Evolutionary conservation across 768 basidiomycete species (phyloP).

Genomic region (Russula foetens): DNA sequence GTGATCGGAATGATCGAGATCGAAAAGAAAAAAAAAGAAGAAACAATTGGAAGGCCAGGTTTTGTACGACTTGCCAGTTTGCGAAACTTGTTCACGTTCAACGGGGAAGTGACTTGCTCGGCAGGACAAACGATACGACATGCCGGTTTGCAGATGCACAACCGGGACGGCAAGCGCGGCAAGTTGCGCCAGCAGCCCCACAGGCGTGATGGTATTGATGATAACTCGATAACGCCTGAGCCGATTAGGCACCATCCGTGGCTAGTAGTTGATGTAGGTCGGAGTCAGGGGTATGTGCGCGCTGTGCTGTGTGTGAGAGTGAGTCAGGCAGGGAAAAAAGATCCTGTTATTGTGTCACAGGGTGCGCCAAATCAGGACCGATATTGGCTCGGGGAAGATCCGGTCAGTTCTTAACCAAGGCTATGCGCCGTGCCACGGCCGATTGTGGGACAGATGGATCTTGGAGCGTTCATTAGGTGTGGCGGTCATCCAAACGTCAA

Average conservation of each 20-base stretch:
- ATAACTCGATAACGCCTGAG: not conserved
- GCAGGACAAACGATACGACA: not conserved
- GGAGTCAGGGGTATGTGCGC: not conserved
- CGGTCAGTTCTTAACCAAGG: not conserved
- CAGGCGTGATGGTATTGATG: not conserved
- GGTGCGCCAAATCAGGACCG: not conserved
- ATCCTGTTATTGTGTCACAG: not conserved
- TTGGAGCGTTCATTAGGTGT: not conserved
- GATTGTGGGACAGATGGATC: too few relatives aligned
- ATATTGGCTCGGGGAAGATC: constrained; percentile 4
- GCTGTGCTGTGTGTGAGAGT: too few relatives aligned
- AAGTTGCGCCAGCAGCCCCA: not conserved
- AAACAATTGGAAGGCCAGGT: not conserved
- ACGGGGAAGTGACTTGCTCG: not conserved
- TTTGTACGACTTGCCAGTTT: not conserved
- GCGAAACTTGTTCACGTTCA: too few relatives aligned
- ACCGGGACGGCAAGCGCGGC: not conserved
- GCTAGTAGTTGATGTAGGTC: not conserved
- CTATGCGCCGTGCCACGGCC: not conserved
- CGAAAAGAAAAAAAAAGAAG: not conserved
- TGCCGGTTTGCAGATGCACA: not conserved
- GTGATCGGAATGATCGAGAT: not conserved
- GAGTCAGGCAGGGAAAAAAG: not conserved
- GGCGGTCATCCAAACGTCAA: not conserved
- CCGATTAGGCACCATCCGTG: not conserved